These are phyloP conservation scores for Backusella macrospora DNA, from an alignment of 192 early-diverging fungal species.

Conservation along the genomic window DNA sequence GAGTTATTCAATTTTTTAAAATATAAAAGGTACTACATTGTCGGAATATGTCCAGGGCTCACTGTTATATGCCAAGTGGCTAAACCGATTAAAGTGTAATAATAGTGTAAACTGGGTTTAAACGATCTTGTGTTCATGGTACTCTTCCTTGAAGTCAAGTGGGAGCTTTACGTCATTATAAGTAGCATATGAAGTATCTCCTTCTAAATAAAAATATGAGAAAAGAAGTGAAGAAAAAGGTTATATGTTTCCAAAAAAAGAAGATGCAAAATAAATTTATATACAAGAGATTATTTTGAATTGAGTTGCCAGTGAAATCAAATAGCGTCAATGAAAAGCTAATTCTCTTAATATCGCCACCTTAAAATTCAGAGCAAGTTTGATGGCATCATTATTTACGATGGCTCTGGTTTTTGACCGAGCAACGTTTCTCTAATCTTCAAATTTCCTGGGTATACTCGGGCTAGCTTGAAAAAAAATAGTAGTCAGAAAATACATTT, in stretches of 20 bases:
- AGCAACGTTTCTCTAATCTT: background rate
- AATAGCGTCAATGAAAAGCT: background rate
- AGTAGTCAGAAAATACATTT: background rate
- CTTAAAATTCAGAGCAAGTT: background rate
- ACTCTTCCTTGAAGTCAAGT: background rate
- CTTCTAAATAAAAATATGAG: background rate
- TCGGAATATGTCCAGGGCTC: slow-evolving; percentile 3
- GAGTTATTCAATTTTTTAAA: slow-evolving; percentile 8
- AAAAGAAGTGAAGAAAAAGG: background rate
- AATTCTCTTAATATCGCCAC: background rate
- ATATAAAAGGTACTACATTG: slow-evolving; percentile 14
- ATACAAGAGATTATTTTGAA: background rate
- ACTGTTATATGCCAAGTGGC: slow-evolving; percentile 4
- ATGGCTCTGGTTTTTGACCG: background rate
- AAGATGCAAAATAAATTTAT: background rate
- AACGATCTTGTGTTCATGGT: slow-evolving; percentile 10
- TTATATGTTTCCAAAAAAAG: background rate
- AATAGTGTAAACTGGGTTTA: slow-evolving; percentile 16
- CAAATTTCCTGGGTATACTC: background rate
- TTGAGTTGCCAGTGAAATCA: background rate
- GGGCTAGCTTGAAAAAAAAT: background rate
- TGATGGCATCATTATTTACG: background rate
- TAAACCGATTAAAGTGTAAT: slow-evolving; percentile 11
- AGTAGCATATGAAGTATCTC: background rate
- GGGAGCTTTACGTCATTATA: background rate